Conservation (phyloP, 345 rosid genomes). For the Lepidium sativum region DNA sequence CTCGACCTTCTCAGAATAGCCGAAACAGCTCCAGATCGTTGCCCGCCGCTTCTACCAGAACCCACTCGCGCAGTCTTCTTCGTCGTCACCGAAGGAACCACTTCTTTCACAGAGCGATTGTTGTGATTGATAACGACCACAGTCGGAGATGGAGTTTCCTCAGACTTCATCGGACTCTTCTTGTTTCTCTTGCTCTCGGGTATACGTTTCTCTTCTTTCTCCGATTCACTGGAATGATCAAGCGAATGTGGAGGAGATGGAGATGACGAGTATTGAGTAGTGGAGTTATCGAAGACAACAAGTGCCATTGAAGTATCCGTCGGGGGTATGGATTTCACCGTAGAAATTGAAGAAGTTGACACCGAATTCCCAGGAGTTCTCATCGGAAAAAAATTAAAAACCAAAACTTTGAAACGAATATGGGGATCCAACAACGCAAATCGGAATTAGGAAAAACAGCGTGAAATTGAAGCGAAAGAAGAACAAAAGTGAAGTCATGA, state of each 20-base stretch:
- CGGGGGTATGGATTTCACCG: conserved; percentile 19
- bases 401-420: not conserved
- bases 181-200: not conserved
- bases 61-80: conserved; percentile 30
- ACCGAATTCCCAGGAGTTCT: conserved; percentile 11
- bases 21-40: conserved; percentile 25
- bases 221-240: conserved; percentile 29
- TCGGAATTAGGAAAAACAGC: conserved; percentile 16
- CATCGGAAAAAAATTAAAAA: not conserved
- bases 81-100: conserved; percentile 5
- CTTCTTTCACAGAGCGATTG: conserved; percentile 20
- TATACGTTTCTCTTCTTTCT: conserved; percentile 8
- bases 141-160: conserved; percentile 23
- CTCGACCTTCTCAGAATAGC: conserved; percentile 22
- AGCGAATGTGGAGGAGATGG: conserved; percentile 37
- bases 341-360: conserved; percentile 15
- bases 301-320: conserved; percentile 50
- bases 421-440: not conserved
- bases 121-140: conserved; percentile 17
- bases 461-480: conserved; percentile 7
- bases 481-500: conserved; percentile 10
- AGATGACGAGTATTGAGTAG: conserved; percentile 40
- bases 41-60: conserved; percentile 35
- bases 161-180: not conserved
- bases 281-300: conserved; percentile 45